Conservation (phyloP, 257 asterid species). For the Fraxinus anomala region DNA sequence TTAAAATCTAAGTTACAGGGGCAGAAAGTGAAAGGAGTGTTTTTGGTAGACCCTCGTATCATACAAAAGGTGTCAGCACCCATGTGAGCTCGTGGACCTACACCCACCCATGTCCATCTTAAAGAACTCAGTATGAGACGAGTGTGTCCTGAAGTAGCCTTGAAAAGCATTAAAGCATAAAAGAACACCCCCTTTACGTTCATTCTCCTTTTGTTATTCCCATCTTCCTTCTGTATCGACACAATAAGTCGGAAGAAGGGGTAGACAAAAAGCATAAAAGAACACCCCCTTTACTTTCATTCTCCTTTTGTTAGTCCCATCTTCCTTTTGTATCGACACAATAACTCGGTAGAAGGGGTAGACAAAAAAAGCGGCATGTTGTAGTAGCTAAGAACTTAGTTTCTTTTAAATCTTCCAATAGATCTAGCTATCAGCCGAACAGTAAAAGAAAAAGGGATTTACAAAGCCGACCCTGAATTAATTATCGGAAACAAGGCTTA, state of each 20-base stretch:
- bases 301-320: background rate
- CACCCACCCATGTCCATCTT: constrained; percentile 26
- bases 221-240: background rate
- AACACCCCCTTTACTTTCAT: constrained; percentile 3
- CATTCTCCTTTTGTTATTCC: background rate
- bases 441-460: background rate
- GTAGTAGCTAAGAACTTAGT: background rate
- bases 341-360: background rate
- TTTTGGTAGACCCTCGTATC: constrained; percentile 22
- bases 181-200: constrained; percentile 2
- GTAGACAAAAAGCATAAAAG: constrained; percentile 12
- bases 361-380: too few relatives aligned
- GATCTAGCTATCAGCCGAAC: background rate
- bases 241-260: background rate
- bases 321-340: background rate
- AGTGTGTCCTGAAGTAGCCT: constrained; percentile 36
- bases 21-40: constrained; percentile 42
- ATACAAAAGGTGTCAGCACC: constrained; percentile 39
- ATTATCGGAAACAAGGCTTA: background rate
- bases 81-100: constrained; percentile 47
- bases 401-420: background rate
- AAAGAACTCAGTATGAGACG: constrained; percentile 40
- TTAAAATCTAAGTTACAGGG: constrained; percentile 12
- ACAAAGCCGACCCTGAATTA: background rate
- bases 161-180: constrained; percentile 28